A percentile compares a stretch with the other conserved stretches of the same genome.
Conservation (phyloP, 495 filamentous ascomycete species). For the Penicillium odoratum region DNA sequence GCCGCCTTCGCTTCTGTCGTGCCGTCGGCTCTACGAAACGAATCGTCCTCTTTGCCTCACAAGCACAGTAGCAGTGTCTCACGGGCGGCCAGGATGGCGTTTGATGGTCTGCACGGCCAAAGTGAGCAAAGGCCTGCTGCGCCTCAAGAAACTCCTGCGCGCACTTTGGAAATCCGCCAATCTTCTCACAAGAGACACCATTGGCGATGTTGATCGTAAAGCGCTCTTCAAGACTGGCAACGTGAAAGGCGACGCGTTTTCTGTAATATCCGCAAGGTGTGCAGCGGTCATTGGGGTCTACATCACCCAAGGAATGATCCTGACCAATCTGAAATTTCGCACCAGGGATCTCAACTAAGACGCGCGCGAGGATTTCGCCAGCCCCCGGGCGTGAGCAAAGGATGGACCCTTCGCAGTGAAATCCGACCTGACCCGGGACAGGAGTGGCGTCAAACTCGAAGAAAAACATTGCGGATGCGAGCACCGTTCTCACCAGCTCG, state of each 20-base stretch:
- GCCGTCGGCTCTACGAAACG: not conserved
- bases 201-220: constrained; percentile 4
- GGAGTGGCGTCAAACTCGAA: constrained; percentile 22
- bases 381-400: constrained; percentile 6
- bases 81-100: not conserved
- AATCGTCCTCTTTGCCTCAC: not conserved
- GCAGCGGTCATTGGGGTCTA: constrained; percentile 12
- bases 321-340: constrained; percentile 1
- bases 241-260: constrained; percentile 6
- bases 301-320: not conserved
- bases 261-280: constrained; percentile 13
- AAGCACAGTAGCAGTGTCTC: not conserved
- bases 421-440: constrained; percentile 2
- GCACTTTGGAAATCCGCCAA: constrained; percentile 15
- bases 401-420: constrained; percentile 14
- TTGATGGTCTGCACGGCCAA: constrained; percentile 13
- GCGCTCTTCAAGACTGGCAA: constrained; percentile 9
- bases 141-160: constrained; percentile 6
- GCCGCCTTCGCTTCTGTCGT: not conserved
- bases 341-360: not conserved
- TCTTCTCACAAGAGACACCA: not conserved
- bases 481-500: not conserved
- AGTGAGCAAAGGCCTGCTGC: constrained; percentile 8
- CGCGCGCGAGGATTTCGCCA: not conserved
- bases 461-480: constrained; percentile 16